phyloP scores from a whole-genome alignment of 2,329 filamentous ascomycete species.

The Neopestalotiopsis rosae region DNA sequence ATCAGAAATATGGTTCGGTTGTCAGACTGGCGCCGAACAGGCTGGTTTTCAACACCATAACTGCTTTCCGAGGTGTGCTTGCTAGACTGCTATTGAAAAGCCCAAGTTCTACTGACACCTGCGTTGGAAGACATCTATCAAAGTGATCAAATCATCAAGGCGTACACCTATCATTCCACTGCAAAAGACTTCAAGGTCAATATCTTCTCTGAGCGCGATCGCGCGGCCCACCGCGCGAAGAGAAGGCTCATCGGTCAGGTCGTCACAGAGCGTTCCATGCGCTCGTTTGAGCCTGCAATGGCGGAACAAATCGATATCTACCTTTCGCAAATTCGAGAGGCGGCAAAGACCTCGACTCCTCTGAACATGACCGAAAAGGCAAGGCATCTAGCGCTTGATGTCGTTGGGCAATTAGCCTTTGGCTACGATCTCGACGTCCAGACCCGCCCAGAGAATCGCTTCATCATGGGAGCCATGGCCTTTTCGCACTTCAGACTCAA shows the following conservation, averaged over 20 bases:
- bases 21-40: constrained; percentile 25
- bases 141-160: background rate
- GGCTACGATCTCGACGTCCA: constrained; percentile 25
- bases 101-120: background rate
- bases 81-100: background rate
- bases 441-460: constrained; percentile 17
- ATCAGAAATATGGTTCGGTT: constrained; percentile 22
- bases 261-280: constrained; percentile 16
- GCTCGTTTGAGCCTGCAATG: constrained; percentile 13
- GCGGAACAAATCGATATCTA: constrained; percentile 10
- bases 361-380: constrained; percentile 25
- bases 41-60: constrained; percentile 27
- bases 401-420: constrained; percentile 27
- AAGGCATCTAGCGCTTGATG: constrained; percentile 23
- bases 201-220: constrained; percentile 15
- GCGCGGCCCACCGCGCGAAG: background rate
- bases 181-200: constrained; percentile 23
- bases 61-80: constrained; percentile 18
- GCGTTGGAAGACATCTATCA: background rate
- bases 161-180: constrained; percentile 27
- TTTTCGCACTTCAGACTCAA: background rate
- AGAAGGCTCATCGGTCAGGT: constrained; percentile 13
- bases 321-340: constrained; percentile 16
- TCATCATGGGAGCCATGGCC: background rate
- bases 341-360: constrained; percentile 8